phyloP scores from a whole-genome alignment of 768 basidiomycete species.

The Lactarius deliciosus region DNA sequence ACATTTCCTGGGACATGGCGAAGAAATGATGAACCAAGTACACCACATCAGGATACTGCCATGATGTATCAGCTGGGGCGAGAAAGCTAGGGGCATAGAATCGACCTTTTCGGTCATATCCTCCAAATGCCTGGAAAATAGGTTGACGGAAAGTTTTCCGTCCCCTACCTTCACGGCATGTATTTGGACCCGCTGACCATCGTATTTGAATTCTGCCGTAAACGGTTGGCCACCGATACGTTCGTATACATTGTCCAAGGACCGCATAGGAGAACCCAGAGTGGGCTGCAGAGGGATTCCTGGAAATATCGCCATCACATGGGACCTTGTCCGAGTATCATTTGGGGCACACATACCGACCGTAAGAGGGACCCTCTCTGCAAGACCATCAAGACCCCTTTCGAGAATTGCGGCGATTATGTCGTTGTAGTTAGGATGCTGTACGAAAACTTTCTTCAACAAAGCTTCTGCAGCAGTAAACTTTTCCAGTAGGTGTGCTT shows the following conservation, averaged over 20 bases:
- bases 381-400: constrained; percentile 58
- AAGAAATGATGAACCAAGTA: constrained; percentile 56
- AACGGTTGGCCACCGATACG: constrained; percentile 66
- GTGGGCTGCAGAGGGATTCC: constrained; percentile 85
- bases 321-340: constrained; percentile 11
- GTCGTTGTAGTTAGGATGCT: constrained; percentile 74
- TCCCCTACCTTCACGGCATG: constrained; percentile 47
- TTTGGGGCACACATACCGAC: constrained; percentile 52
- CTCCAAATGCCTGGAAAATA: constrained; percentile 89
- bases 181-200: constrained; percentile 85
- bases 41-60: constrained; percentile 80
- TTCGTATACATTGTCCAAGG: constrained; percentile 80
- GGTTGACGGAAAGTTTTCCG: constrained; percentile 45
- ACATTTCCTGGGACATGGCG: constrained; percentile 40
- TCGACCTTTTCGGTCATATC: constrained; percentile 86
- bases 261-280: constrained; percentile 83
- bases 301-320: constrained; percentile 33
- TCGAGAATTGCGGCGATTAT: constrained; percentile 62
- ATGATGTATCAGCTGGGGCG: constrained; percentile 20
- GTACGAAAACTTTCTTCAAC: constrained; percentile 70
- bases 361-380: constrained; percentile 59
- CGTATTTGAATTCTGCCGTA: constrained; percentile 88
- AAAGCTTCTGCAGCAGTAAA: constrained; percentile 61
- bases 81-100: constrained; percentile 18
- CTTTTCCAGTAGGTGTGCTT: constrained; percentile 41